phyloP scores from a whole-genome alignment of 2,329 filamentous ascomycete species.

The Colletotrichum somersetense region DNA sequence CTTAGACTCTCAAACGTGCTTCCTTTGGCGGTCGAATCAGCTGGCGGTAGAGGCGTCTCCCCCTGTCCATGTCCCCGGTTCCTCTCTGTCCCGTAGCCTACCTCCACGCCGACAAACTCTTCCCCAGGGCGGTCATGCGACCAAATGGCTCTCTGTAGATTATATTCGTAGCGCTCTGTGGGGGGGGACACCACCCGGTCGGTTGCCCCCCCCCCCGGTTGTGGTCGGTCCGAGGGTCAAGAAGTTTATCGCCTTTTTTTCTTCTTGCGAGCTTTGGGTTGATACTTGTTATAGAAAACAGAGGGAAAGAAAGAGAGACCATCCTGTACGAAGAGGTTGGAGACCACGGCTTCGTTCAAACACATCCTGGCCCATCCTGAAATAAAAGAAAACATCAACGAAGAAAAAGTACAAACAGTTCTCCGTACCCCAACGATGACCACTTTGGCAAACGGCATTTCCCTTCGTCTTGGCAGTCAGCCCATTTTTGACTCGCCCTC shows the following conservation, averaged over 20 bases:
- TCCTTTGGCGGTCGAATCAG: conserved; percentile 15
- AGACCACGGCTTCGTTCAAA: neutral
- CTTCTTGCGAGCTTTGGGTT: neutral
- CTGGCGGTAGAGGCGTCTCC: neutral
- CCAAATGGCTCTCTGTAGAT: too few species aligned
- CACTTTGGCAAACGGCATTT: conserved; percentile 13
- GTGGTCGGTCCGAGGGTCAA: conserved; percentile 10
- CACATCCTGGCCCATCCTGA: too few species aligned
- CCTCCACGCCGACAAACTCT: too few species aligned
- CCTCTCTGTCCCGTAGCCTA: neutral
- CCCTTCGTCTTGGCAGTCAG: conserved; percentile 35
- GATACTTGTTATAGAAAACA: neutral
- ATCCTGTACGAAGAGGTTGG: neutral
- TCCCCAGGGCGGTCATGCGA: too few species aligned
- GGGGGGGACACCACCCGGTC: neutral
- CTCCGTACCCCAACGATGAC: neutral
- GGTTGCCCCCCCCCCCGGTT: conserved; percentile 5
- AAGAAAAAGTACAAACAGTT: neutral
- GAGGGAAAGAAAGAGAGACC: neutral
- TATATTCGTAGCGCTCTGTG: too few species aligned
- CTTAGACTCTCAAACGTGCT: conserved; percentile 36
- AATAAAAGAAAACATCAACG: neutral
- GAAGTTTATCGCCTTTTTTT: neutral
- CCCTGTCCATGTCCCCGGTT: neutral
- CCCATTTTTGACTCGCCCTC: conserved; percentile 36